Evolutionary conservation across 441 rosid genomes (phyloP).

Genomic region (Bruguiera hainesii): DNA sequence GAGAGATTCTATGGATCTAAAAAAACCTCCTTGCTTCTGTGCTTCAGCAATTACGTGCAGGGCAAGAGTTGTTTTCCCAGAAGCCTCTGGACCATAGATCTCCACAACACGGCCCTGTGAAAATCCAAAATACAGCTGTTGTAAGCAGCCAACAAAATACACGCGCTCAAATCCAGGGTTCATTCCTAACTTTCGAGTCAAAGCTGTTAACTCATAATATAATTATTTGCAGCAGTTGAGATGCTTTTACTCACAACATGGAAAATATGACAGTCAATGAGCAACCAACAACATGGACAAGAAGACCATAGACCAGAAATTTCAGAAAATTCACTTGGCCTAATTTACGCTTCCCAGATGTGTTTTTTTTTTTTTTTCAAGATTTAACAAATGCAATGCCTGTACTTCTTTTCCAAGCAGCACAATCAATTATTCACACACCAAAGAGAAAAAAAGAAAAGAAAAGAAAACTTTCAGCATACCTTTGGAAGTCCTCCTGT

Average conservation of each 20-base stretch:
- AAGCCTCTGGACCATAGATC: slow-evolving; percentile 98
- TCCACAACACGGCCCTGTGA: slow-evolving; percentile 94
- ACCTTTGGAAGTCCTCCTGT: slow-evolving; percentile 98
- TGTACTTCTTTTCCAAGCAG: too few species aligned
- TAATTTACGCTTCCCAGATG: too few species aligned
- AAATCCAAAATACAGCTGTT: slow-evolving; percentile 19
- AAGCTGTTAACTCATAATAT: background rate
- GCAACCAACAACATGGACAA: too few species aligned
- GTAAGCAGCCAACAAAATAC: slow-evolving; percentile 23
- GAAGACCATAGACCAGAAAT: too few species aligned
- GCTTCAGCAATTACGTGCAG: slow-evolving; percentile 96
- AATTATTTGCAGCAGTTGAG: too few species aligned
- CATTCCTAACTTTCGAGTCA: background rate
- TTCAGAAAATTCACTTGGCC: too few species aligned
- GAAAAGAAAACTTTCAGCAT: background rate
- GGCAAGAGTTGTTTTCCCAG: slow-evolving; percentile 97
- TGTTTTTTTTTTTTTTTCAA: too few species aligned
- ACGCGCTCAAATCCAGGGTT: background rate
- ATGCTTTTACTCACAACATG: too few species aligned
- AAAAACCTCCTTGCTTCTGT: slow-evolving; percentile 89
- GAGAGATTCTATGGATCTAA: slow-evolving; percentile 6
- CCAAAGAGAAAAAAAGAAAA: background rate
- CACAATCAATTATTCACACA: background rate
- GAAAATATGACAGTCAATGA: too few species aligned
- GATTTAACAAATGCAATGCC: too few species aligned